These are phyloP conservation scores for Phylloporus sp. DNA, from an alignment of 768 basidiomycete genomes.

Conservation along the genomic window DNA sequence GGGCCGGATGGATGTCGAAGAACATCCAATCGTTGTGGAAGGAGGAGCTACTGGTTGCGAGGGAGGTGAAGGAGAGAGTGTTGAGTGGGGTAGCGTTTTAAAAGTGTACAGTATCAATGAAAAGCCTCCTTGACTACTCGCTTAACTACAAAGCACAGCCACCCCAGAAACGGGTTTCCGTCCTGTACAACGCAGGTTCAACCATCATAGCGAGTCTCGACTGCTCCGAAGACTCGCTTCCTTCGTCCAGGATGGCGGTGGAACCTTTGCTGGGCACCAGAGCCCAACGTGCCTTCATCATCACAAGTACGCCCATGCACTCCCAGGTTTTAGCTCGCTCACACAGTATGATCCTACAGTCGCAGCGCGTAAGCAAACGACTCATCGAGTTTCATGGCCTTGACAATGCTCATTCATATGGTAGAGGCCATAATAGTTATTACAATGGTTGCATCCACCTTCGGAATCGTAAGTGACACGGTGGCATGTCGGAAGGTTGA, in stretches of 20 bases:
- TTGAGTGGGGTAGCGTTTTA: conserved; percentile 47
- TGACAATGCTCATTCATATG: conserved; percentile 3
- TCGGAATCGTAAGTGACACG: conserved; percentile 49
- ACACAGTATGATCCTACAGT: conserved; percentile 33
- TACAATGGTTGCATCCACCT: conserved; percentile 69
- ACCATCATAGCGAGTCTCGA: conserved; percentile 12
- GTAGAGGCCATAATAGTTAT: conserved; percentile 75
- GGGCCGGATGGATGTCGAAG: conserved; percentile 34
- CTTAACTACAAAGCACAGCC: conserved; percentile 27
- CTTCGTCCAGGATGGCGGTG: conserved; percentile 50
- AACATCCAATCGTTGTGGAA: conserved; percentile 53
- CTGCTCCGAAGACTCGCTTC: conserved; percentile 12
- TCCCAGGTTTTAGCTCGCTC: conserved; percentile 3
- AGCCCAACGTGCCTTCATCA: conserved; percentile 69
- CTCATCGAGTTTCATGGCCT: background rate
- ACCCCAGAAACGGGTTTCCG: background rate
- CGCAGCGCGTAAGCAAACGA: conserved; percentile 50
- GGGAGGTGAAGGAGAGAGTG: conserved; percentile 44
- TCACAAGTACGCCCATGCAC: conserved; percentile 50
- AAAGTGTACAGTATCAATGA: too few relatives aligned
- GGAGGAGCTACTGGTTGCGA: conserved; percentile 56
- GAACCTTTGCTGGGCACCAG: conserved; percentile 70
- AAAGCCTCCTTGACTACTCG: too few relatives aligned
- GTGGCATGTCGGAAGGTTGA: conserved; percentile 1
- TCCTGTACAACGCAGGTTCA: conserved; percentile 1